Evolutionary conservation across 192 early-diverging fungal species (phyloP), one percentile per base, ranked within the genome.

Genomic region (Coemansia erecta): DNA sequence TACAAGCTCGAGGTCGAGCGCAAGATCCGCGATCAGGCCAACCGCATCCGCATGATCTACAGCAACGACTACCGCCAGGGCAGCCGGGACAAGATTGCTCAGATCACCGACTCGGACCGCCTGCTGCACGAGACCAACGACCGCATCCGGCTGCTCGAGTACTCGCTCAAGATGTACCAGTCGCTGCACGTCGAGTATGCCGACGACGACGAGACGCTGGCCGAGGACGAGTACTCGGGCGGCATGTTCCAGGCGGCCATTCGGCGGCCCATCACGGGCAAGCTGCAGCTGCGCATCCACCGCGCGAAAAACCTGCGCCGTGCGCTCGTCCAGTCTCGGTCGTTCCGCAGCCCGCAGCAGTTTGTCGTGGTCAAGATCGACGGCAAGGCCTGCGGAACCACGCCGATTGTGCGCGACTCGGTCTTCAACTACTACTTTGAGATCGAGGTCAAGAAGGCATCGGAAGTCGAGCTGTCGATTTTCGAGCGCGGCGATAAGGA

Each of bases 1-100:
- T 89, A 85, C 65, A 97, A 97, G 77, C 85, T 98, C 14, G 91
- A 94, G 53, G 88, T 98, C 18, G 97, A 99, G 80, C 87, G 83
- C 63, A 94, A 95, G 75, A 86, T 99, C n/a, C 82, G 87, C 61
- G 89, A 77, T 47, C 73, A 68, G 31, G 73, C 70, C 53, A 77
- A 70, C 66, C 51, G 68, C 47, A 80, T 70, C 64, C 63, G 70
- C 52, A 55, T 40, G 56, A 55, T 80, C 13, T 77, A 77, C 70
- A 73, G 64, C 73, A 63, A 62, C 48, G 85, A 83, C 60, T 64
- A 81, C 21, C 63, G 51, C 26, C 57, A 56, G 12, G 70, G 72
- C 18, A 66, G 73, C 70, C 68, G 68, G 39, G 53, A 44, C 37
- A 88, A 84, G 63, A 83, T 82, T 46, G 66, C 60, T 47, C 70